Evolutionary conservation across 495 filamentous ascomycete species (phyloP), one percentile per base, ranked within the genome.

Genomic region (Parathielavia hyrcaniae): DNA sequence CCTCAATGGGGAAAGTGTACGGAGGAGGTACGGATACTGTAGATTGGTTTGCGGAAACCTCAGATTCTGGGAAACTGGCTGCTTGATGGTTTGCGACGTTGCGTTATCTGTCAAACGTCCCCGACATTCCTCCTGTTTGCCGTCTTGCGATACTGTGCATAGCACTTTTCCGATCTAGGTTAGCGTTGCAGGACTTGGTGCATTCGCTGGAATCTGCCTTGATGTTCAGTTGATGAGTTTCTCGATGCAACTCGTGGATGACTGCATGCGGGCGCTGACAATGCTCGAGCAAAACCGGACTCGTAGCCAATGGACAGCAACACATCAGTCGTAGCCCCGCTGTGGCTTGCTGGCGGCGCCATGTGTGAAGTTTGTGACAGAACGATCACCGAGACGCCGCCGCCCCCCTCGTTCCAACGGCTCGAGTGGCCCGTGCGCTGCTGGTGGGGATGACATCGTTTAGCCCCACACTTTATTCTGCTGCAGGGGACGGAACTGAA

Each of bases 361-460:
- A 17, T 32, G 36, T 26, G 16, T 26, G 16, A 30, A 35, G 36
- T 9, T 2, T 39, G 32, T 13, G 16, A 23, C 32, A 50, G 32
- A 50, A 38, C 3, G 46, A 14, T 14, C 46, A 48, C 45, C 44
- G 20, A 45, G 44, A 32, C 17, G 40, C 52, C 60, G 41, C 23
- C n/a, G n/a, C n/a, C n/a, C n/a, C n/a, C n/a, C n/a, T n/a, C n/a
- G n/a, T 51, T 40, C 51, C 14, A 59, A 53, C 46, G 47, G 52
- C 49, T 56, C 40, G 19, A n/a, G 30, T n/a, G 39, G 13, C 6
- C 13, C 17, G 19, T 32, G 19, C 19, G 38, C 38, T 41, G 7
- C 22, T 22, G 50, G 41, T 40, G 49, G 56, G 46, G 49, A 60
- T 63, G 61, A 63, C 57, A 63, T 60, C 57, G 53, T 57, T 50